Percentiles rank a stretch among this genome's conserved stretches.
Evolutionary conservation across 768 basidiomycete genomes (phyloP).

Genomic region (Hericium coralloides): DNA sequence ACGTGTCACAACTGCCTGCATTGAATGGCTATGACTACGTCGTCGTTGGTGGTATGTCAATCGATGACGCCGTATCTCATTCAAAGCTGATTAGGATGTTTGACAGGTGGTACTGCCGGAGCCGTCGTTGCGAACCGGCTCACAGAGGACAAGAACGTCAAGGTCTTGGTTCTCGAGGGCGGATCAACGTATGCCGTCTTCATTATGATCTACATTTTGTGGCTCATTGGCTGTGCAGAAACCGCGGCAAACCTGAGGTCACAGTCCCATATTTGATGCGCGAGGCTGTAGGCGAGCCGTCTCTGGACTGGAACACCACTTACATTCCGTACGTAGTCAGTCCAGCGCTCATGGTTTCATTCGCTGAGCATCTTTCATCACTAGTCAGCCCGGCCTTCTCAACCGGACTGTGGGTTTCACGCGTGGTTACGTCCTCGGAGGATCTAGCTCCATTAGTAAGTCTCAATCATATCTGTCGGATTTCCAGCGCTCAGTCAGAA

Average conservation of each 20-base stretch:
- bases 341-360: not conserved
- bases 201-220: not conserved
- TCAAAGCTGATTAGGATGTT: no score
- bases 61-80: not conserved
- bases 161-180: conserved; percentile 14
- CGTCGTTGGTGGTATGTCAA: conserved; percentile 1
- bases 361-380: not conserved
- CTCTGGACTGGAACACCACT: conserved; percentile 17
- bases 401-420: not conserved
- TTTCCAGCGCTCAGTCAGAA: not conserved
- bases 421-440: conserved; percentile 7
- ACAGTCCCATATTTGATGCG: not conserved
- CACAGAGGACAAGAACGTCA: conserved; percentile 5
- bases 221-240: not conserved
- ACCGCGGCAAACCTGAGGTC: not conserved
- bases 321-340: conserved; percentile 2
- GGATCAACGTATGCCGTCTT: conserved; percentile 1
- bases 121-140: conserved; percentile 15
- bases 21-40: conserved; percentile 3
- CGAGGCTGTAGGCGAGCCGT: not conserved
- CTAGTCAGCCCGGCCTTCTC: not conserved
- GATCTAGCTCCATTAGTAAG: conserved; percentile 11
- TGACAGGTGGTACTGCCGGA: conserved; percentile 10
- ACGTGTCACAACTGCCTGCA: not conserved
- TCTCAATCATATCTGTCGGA: not conserved